Evolutionary conservation across 495 filamentous ascomycete genomes (phyloP).

Genomic region (Aspergillus egyptiacus): DNA sequence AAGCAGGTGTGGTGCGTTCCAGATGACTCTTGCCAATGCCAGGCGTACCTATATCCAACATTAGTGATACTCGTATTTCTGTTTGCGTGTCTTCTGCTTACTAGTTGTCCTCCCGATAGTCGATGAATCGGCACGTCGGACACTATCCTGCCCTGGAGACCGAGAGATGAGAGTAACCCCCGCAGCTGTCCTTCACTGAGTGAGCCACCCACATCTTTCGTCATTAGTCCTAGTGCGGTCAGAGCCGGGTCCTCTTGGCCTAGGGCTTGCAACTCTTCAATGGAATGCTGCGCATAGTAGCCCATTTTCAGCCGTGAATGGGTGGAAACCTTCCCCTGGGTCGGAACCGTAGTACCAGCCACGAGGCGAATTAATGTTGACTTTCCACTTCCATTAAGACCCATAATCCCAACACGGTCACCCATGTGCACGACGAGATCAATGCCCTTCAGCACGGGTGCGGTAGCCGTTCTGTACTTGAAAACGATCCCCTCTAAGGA

Average conservation of each 20-base stretch:
- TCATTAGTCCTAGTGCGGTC: conserved; percentile 58
- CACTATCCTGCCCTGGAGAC: conserved; percentile 57
- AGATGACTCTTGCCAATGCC: conserved; percentile 63
- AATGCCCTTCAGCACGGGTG: conserved; percentile 49
- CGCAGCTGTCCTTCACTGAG: conserved; percentile 59
- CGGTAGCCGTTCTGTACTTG: conserved; percentile 42
- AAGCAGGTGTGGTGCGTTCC: conserved; percentile 62
- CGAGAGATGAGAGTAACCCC: conserved; percentile 56
- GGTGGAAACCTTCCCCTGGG: conserved; percentile 49
- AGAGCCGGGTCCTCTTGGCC: conserved; percentile 41
- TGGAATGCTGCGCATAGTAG: conserved; percentile 73
- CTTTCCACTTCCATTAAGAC: conserved; percentile 70
- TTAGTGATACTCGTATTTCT: not conserved
- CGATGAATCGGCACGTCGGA: conserved; percentile 63
- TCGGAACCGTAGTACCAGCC: conserved; percentile 33
- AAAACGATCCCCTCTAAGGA: conserved; percentile 61
- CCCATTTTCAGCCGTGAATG: conserved; percentile 63
- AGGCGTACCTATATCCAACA: conserved; percentile 49
- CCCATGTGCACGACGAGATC: conserved; percentile 60
- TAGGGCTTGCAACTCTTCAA: conserved; percentile 55
- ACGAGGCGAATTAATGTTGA: conserved; percentile 61
- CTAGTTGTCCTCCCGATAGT: conserved; percentile 70
- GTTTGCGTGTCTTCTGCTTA: conserved; percentile 15
- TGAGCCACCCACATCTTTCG: conserved; percentile 36
- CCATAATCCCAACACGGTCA: conserved; percentile 66